Evolutionary conservation across 352 stramenopile species (phyloP), one percentile per base, ranked within the genome.

Genomic region (Halophytophthora polymorphica): DNA sequence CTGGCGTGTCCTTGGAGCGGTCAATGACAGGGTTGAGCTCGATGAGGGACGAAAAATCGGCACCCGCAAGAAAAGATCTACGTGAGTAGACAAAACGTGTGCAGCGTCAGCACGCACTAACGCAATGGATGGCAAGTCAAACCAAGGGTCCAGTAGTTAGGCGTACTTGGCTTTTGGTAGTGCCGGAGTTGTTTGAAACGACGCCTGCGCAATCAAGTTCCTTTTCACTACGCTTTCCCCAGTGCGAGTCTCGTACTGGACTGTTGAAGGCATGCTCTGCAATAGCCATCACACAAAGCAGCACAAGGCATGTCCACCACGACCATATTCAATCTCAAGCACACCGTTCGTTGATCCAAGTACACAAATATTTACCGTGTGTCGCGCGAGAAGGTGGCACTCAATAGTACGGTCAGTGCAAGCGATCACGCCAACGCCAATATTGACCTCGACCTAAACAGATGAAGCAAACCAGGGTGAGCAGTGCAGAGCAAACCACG

Each of bases 151-250:
- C 31, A 31, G 22, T 34, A 40, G 12, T 45, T 19, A 14, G 14
- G 31, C 54, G 36, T 58, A 75, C 69, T 68, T 78, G 2, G 58
- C 1, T 41, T 59, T 57, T 10, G 53, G 38, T 19, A 25, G 12
- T 21, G 35, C n/a, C n/a, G 25, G 7, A 15, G 17, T 11, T 3
- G 22, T 23, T 61, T 56, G 50, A 49, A 68, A 40, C 50, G 59
- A 50, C 11, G 45, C 56, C 56, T 69, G 56, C 21, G 40, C 47
- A 22, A 53, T 40, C 12, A 82, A 59, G 1, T 47, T 73, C 49
- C 69, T 60, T 44, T 84, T 88, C 2, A 77, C 62, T 17, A 81
- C 52, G 36, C 73, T 84, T 46, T 88, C 74, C 22, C 72, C 77
- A 15, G 64, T 67, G 11, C 76, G 70, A 31, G 86, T 64, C 34